Percentiles rank a stretch among this genome's conserved stretches.
Evolutionary conservation across 75 land plant species (phyloP).

Genomic region (Sequoia sempervirens): DNA sequence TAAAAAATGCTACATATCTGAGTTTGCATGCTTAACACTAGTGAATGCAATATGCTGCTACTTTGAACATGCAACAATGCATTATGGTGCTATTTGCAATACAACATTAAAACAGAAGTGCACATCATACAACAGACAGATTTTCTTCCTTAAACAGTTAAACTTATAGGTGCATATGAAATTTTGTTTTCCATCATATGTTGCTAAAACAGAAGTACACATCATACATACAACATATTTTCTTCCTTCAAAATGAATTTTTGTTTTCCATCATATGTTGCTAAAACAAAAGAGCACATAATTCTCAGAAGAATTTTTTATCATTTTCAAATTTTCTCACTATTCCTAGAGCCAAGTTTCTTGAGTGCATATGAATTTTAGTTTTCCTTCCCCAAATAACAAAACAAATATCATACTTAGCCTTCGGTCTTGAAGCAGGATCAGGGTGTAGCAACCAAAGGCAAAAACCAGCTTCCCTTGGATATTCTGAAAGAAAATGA

Average conservation of each 20-base stretch:
- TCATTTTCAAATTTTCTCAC: background rate
- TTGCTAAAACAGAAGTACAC: background rate
- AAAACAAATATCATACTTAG: slow-evolving; percentile 44
- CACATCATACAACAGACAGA: background rate
- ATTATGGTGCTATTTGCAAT: background rate
- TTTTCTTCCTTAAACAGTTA: background rate
- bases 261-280: too few relatives aligned
- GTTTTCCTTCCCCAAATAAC: background rate
- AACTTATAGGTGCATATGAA: too few relatives aligned
- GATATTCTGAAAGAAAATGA: slow-evolving; percentile 59
- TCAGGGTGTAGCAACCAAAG: slow-evolving; percentile 96
- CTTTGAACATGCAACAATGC: background rate
- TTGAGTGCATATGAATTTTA: background rate
- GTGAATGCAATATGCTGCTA: background rate
- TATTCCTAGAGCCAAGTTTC: background rate
- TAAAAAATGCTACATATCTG: background rate
- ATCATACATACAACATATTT: background rate
- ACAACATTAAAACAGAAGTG: background rate
- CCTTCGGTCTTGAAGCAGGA: slow-evolving; percentile 72
- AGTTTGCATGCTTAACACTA: background rate
- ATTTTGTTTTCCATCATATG: too few relatives aligned
- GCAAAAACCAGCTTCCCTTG: slow-evolving; percentile 89
- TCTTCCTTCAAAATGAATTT: too few relatives aligned
- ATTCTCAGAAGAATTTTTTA: background rate
- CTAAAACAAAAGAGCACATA: background rate